phyloP scores from a whole-genome alignment of 1,284 basidiomycete genomes.

The Peniophora sp. region DNA sequence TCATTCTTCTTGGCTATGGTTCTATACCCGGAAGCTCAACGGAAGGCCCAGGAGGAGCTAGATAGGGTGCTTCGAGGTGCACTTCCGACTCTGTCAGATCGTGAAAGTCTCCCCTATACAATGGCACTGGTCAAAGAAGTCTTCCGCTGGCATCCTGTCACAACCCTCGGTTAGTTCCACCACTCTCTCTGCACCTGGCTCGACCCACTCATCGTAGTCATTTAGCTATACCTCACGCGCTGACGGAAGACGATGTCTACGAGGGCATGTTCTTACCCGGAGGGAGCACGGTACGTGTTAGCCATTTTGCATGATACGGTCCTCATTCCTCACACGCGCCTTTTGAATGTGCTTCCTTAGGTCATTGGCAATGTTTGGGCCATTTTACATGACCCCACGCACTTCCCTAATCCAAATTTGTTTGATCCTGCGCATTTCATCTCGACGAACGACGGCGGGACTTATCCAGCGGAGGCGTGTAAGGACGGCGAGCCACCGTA shows the following conservation, averaged over 20 bases:
- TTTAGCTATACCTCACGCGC: conserved; percentile 12
- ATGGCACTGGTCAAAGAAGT: conserved; percentile 12
- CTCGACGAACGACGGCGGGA: background rate
- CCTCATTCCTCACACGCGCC: conserved; percentile 1
- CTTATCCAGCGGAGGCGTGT: background rate
- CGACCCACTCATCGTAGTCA: background rate
- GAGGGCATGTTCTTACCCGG: conserved; percentile 12
- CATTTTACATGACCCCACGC: conserved; percentile 9
- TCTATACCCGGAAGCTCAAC: conserved; percentile 9
- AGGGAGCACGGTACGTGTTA: conserved; percentile 1
- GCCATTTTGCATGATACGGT: conserved; percentile 8
- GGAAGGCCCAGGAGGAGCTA: conserved; percentile 11
- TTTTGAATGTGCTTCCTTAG: background rate
- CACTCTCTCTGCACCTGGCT: background rate
- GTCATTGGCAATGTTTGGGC: conserved; percentile 4
- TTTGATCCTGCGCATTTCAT: conserved; percentile 16
- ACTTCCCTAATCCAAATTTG: conserved; percentile 7
- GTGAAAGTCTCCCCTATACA: conserved; percentile 9
- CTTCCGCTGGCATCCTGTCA: conserved; percentile 11
- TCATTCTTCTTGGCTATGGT: conserved; percentile 13
- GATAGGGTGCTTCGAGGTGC: conserved; percentile 9
- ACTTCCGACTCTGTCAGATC: conserved; percentile 10
- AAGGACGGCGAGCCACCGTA: background rate
- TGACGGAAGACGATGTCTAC: conserved; percentile 10
- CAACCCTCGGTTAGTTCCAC: conserved; percentile 8